Evolutionary conservation across 345 rosid species (phyloP), one percentile per base, ranked within the genome.

Genomic region (Brassica incana): DNA sequence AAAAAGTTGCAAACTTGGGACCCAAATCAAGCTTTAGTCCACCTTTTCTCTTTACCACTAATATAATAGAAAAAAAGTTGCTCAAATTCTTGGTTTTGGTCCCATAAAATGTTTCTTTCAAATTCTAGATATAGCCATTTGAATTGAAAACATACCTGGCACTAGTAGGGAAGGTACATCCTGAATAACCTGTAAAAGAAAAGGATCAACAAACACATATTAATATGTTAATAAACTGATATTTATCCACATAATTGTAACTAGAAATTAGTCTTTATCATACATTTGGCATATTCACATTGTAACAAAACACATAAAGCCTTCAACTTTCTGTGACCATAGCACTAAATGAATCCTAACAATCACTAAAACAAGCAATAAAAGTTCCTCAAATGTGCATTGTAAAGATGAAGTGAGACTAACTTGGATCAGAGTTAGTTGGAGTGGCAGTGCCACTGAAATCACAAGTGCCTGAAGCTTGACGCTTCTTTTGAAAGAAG

Each of bases 401-500:
- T 58, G 23, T 20, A 8, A 2, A 71, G 27, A 23, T 50, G 58
- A 38, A 23, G 68, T 3, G 29, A 65, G 71, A 62, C 79, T 71
- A 85, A 91, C 96, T 89, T 23, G 96, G 96, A 77, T 91, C 90
- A 3, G 90, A 2, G 72, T 77, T 45, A 59, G 88, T 58, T 48
- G 85, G 7, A 72, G 83, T 5, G 16, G 98, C 98, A 71, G 93
- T 67, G 79, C 95, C 97, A 77, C 87, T 20, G 65, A 94, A 95
- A 74, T 91, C 90, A 86, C 99, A 95, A 36, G 97, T 3, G 71
- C 90, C 93, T 74, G 79, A 72, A 81, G 88, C 71, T 85, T 91
- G 97, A 23, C 90, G 87, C 83, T 93, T 93, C 76, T 35, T 89
- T 74, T 93, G 99, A 87, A 82, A 95, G 79, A 76, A 95, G 88